Evolutionary conservation across 78 protist species (phyloP).

Genomic region (Mantamonas sphyraenae): DNA sequence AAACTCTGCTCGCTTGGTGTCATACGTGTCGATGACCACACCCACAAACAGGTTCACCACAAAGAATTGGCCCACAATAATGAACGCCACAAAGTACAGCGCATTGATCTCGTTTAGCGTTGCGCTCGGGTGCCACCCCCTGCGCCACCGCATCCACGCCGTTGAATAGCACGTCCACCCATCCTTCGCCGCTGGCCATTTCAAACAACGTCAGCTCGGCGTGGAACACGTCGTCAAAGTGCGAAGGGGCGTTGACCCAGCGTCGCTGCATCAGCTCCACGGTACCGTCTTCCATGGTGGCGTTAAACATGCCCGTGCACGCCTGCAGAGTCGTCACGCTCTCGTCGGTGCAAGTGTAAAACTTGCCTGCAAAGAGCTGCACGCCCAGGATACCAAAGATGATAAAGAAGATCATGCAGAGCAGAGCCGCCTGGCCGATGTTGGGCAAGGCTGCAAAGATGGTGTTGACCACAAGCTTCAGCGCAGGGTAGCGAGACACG

Average conservation of each 20-base stretch:
- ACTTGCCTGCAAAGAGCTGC: background rate
- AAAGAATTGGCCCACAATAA: slow-evolving; percentile 5
- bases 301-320: too few species aligned
- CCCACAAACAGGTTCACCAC: too few species aligned
- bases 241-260: background rate
- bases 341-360: background rate
- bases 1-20: too few species aligned
- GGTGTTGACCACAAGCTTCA: slow-evolving; percentile 5
- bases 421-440: background rate
- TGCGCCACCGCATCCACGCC: slow-evolving; percentile 1
- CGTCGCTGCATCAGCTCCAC: background rate
- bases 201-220: slow-evolving; percentile 15
- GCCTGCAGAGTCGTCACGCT: background rate
- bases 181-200: slow-evolving; percentile 4
- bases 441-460: background rate
- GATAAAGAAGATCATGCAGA: background rate
- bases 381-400: too few species aligned
- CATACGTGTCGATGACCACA: too few species aligned
- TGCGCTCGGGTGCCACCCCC: background rate
- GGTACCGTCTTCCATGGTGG: too few species aligned
- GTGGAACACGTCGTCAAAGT: background rate
- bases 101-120: background rate
- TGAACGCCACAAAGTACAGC: slow-evolving; percentile 3
- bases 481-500: slow-evolving; percentile 8
- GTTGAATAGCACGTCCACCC: slow-evolving; percentile 10